Percentiles rank a stretch among this genome's conserved stretches.
These are phyloP conservation scores for Castanea sativa DNA, from an alignment of 306 rosid species.

Conservation along the genomic window DNA sequence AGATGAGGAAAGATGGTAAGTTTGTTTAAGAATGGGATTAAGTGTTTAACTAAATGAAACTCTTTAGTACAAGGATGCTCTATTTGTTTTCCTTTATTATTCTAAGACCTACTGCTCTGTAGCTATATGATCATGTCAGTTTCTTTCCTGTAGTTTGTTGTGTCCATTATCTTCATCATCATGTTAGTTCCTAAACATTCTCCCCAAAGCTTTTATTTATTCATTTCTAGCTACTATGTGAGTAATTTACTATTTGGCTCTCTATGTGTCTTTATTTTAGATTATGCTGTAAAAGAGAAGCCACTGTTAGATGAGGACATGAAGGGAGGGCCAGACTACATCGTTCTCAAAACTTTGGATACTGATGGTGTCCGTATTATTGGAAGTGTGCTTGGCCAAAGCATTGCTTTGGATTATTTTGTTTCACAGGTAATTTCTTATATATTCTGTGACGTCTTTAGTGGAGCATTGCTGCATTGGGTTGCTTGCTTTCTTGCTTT, in stretches of 20 bases:
- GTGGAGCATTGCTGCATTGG: neutral
- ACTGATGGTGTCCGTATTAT: slow-evolving; percentile 85
- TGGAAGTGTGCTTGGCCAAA: slow-evolving; percentile 96
- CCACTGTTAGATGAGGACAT: slow-evolving; percentile 73
- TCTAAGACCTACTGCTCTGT: neutral
- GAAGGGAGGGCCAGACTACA: slow-evolving; percentile 90
- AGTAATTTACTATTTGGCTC: neutral
- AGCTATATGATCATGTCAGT: neutral
- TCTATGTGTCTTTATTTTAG: slow-evolving; percentile 34
- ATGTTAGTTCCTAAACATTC: neutral
- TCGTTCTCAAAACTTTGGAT: slow-evolving; percentile 79
- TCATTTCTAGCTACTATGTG: neutral
- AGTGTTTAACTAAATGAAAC: neutral
- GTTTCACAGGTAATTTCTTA: slow-evolving; percentile 72
- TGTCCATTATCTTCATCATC: neutral
- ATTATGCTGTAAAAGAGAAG: slow-evolving; percentile 89
- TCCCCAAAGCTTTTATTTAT: neutral
- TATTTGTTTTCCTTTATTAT: neutral
- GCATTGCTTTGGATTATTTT: slow-evolving; percentile 97
- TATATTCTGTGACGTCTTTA: neutral
- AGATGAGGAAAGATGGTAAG: slow-evolving; percentile 87
- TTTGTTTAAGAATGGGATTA: slow-evolving; percentile 16
- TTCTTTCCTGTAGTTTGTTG: neutral
- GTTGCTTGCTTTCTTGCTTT: neutral
- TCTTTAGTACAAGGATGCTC: neutral